Base-by-base conservation (phyloP, 192 early-diverging fungal genomes). In the Globomyces pollinis-pini region DNA sequence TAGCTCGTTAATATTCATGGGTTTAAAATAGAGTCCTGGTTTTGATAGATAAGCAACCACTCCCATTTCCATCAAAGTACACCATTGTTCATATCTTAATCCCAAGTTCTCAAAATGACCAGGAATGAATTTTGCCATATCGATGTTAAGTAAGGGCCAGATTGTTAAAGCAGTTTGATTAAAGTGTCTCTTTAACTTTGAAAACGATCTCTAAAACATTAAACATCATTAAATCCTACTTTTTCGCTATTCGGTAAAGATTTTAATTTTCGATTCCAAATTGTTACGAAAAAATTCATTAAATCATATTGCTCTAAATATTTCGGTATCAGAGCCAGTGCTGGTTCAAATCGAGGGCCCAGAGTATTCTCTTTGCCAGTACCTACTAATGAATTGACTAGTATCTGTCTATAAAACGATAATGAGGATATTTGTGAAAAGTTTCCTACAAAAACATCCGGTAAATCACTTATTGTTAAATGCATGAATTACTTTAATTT, bases 81-180 rank as follows among this genome's bases (percentile, higher is more conserved):
- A 7, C 44, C 44, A 47, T 4, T 15, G 3, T 7, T 47, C 44
- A 15, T 47, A 28, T 4, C 44, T 21, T 5, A 26, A 20, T 12
- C 23, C 23, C 44, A 47, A 28, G n/a, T 41, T 54, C 34, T 69
- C 47, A 18, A 57, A 63, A 45, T 76, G 34, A 23, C 74, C 74
- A 13, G 68, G 64, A 21, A 72, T 49, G 39, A 63, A 66, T 20
- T 43, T 49, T 2, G 68, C 64, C 47, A 76, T 47, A 18, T 76
- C 69, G 38, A 72, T 60, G 26, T 60, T 44, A 6, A 72, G 55
- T n/a, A 75, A 53, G 2, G 75, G 75, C 72, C 72, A 75, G 1
- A 77, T 35, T 2, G 63, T 41, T 32, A 70, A 34, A 9, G 74
- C 57, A 23, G 53, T 54, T 18, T 57, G 50, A 9, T 56, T 62